A percentile compares a stretch with the other conserved stretches of the same genome.
phyloP scores from a whole-genome alignment of 805 yeast species.

The Millerozyma miso region DNA sequence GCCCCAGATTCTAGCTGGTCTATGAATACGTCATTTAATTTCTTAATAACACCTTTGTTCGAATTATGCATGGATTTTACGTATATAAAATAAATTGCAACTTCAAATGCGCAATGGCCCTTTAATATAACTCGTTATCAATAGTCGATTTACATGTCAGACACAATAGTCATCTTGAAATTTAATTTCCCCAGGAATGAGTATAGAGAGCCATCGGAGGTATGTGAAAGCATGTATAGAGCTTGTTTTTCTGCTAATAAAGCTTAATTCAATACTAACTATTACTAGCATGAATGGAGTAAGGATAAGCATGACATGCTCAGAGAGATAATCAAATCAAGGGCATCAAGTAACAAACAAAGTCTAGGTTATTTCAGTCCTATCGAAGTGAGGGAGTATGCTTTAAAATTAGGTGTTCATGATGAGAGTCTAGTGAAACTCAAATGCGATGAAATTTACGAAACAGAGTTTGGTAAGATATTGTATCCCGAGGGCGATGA shows the following conservation, averaged over 20 bases:
- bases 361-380: constrained; percentile 6
- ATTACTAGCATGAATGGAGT: constrained; percentile 13
- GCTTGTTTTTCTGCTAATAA: background rate
- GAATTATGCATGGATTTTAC: background rate
- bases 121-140: background rate
- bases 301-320: constrained; percentile 11
- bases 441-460: constrained; percentile 21
- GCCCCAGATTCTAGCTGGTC: constrained; percentile 27
- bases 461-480: constrained; percentile 8
- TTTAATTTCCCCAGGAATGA: background rate
- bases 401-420: constrained; percentile 7
- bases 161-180: constrained; percentile 5
- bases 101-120: background rate
- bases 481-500: constrained; percentile 3
- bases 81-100: background rate
- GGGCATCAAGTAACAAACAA: constrained; percentile 6
- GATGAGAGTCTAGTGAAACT: constrained; percentile 15
- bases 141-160: background rate
- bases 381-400: constrained; percentile 5
- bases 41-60: constrained; percentile 1
- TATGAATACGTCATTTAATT: constrained; percentile 11
- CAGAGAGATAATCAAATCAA: constrained; percentile 9
- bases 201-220: constrained; percentile 1
- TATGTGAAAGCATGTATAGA: background rate
- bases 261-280: background rate